Conservation (phyloP, 2,329 filamentous ascomycete genomes). For the Cladophialophora carrionii region DNA sequence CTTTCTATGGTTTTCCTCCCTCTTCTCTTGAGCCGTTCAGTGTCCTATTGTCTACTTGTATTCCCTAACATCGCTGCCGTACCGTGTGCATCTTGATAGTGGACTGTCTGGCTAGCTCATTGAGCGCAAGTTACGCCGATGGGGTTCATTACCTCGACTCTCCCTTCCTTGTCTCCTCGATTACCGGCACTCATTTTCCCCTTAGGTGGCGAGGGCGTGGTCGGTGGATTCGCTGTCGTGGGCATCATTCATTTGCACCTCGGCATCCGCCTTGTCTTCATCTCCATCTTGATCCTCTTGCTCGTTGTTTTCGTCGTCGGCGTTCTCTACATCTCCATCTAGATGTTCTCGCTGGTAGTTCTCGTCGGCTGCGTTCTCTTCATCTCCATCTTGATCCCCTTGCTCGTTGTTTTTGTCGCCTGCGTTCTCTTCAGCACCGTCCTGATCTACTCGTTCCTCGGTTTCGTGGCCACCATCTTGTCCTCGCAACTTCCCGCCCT, state of each 20-base stretch:
- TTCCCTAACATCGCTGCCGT: not conserved
- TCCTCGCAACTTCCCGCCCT: slow-evolving; percentile 71
- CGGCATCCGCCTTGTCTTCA: slow-evolving; percentile 25
- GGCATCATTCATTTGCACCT: not conserved
- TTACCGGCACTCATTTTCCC: not conserved
- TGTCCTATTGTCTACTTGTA: not conserved
- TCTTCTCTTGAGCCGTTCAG: not conserved
- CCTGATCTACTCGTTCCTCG: slow-evolving; percentile 8
- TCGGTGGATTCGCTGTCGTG: slow-evolving; percentile 10
- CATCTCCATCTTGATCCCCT: slow-evolving; percentile 37
- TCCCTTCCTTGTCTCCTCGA: not conserved
- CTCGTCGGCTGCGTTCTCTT: slow-evolving; percentile 17
- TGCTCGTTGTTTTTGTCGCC: not conserved
- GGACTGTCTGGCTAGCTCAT: too few relatives aligned
- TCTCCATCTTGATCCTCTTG: slow-evolving; percentile 36
- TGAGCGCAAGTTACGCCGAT: not conserved
- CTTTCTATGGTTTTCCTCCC: too few relatives aligned
- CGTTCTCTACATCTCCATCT: slow-evolving; percentile 6
- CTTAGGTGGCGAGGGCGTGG: not conserved
- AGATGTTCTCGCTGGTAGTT: slow-evolving; percentile 1
- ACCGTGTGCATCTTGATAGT: not conserved
- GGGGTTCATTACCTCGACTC: not conserved
- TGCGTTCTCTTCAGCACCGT: slow-evolving; percentile 4
- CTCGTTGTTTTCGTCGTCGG: not conserved
- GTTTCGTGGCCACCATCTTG: slow-evolving; percentile 13